Evolutionary conservation across 2,329 filamentous ascomycete species (phyloP), one percentile per base, ranked within the genome.

Genomic region (Septoria petroselini): DNA sequence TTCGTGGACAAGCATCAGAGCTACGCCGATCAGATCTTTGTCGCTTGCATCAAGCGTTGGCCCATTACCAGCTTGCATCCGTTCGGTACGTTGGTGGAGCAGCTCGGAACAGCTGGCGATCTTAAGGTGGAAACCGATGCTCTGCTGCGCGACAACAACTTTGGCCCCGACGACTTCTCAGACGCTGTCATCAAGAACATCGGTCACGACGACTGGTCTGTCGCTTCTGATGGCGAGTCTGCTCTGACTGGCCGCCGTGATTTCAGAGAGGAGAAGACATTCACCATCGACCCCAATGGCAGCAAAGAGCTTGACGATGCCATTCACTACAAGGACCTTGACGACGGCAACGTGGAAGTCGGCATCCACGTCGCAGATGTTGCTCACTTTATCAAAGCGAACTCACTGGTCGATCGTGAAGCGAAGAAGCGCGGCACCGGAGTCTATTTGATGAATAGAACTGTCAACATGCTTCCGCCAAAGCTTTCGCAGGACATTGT

Each of bases 11-110:
- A 93, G 71, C 93, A 98, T 70, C 89, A 95, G 70, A 89, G 96
- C 23, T 98, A 97, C 64, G 90, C 91, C 50, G 94, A 95, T 72
- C 86, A 90, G 64, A 98, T 98, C 64, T 98, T 98, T 60, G 93
- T 98, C 61, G 93, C 93, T 40, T 96, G 91, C 75, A 98, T 98
- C 73, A 98, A 98, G 80, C 84, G 93, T 66, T 98, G 93, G 93
- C 93, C 93, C 57, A 98, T 98, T 65, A 98, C 93, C 21, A 98
- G 93, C n/a, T 82, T 98, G 48, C 93, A 98, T 73, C 93, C 93
- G 25, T 98, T 98, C 65, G 93, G 93, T 67, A 98, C 93, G 7
- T 83, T 98, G 39, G 91, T 97, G 46, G 93, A 98, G 73, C 89
- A 95, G 72, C 84, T 98, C 46, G 93, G 93, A 55, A 88, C 89